phyloP scores from a whole-genome alignment of 2,329 filamentous ascomycete species.

The Aspergillus novofumigatus region DNA sequence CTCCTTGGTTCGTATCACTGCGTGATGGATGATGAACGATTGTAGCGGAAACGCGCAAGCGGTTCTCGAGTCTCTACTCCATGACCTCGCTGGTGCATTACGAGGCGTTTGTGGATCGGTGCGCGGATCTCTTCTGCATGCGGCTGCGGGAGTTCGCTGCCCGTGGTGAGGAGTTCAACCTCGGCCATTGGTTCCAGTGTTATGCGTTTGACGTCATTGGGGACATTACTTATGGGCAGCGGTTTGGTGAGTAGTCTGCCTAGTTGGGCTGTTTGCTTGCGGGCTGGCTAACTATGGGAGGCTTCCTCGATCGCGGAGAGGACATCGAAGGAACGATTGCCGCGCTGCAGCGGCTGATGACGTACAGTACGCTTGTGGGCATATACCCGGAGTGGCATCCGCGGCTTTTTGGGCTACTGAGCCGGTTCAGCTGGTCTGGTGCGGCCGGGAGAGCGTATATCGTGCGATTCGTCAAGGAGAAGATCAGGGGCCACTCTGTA shows the following conservation, averaged over 20 bases:
- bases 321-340: slow-evolving; percentile 44
- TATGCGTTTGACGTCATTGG: slow-evolving; percentile 46
- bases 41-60: slow-evolving; percentile 26
- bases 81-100: slow-evolving; percentile 49
- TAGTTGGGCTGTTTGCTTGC: too few species aligned
- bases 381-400: slow-evolving; percentile 42
- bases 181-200: slow-evolving; percentile 36
- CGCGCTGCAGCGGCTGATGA: slow-evolving; percentile 32
- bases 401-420: slow-evolving; percentile 27
- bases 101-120: slow-evolving; percentile 48
- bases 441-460: slow-evolving; percentile 30
- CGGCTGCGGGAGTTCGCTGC: slow-evolving; percentile 38
- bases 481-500: slow-evolving; percentile 25
- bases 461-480: slow-evolving; percentile 29
- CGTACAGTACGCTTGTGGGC: slow-evolving; percentile 40
- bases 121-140: slow-evolving; percentile 39
- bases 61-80: slow-evolving; percentile 44
- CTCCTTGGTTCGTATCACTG: slow-evolving; percentile 13
- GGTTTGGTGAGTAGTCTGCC: slow-evolving; percentile 18
- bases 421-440: slow-evolving; percentile 27
- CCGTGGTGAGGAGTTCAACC: slow-evolving; percentile 30
- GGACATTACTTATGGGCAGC: slow-evolving; percentile 43
- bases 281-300: not conserved
- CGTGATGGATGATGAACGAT: too few species aligned
- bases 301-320: slow-evolving; percentile 45